Percentiles rank a stretch among this genome's conserved stretches.
phyloP scores from a whole-genome alignment of 257 asterid genomes.

The Solanum peruvianum region DNA sequence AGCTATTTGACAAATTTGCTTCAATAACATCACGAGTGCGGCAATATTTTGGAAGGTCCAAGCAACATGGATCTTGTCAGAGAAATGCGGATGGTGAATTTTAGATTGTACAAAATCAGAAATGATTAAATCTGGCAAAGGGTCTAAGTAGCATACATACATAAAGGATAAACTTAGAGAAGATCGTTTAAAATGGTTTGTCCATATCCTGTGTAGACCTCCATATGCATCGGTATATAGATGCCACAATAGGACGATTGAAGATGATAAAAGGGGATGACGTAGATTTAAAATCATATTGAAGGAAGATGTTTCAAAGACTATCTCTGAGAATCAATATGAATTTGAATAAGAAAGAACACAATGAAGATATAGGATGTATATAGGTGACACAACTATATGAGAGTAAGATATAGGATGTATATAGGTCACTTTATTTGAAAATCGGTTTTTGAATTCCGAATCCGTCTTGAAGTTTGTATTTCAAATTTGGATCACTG shows the following conservation, averaged over 20 bases:
- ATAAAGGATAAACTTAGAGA: background rate
- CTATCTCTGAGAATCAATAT: background rate
- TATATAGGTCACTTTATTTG: background rate
- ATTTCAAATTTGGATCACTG: background rate
- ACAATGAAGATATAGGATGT: background rate
- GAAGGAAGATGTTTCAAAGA: background rate
- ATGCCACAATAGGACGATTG: background rate
- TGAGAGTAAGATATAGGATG: background rate
- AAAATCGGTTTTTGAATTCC: background rate
- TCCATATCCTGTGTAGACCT: background rate
- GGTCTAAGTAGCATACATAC: background rate
- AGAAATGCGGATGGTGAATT: background rate
- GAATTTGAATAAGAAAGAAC: background rate
- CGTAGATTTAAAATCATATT: background rate
- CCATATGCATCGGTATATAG: background rate
- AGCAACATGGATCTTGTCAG: background rate
- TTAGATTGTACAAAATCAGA: background rate
- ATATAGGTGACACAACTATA: background rate
- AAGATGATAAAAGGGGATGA: background rate
- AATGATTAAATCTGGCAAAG: background rate
- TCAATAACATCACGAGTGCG: background rate
- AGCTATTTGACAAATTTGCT: background rate
- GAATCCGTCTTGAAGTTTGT: background rate
- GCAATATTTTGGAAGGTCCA: background rate
- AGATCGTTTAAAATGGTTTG: background rate